phyloP scores from a whole-genome alignment of 73 alveolate species.

The Urostyla sp. region DNA sequence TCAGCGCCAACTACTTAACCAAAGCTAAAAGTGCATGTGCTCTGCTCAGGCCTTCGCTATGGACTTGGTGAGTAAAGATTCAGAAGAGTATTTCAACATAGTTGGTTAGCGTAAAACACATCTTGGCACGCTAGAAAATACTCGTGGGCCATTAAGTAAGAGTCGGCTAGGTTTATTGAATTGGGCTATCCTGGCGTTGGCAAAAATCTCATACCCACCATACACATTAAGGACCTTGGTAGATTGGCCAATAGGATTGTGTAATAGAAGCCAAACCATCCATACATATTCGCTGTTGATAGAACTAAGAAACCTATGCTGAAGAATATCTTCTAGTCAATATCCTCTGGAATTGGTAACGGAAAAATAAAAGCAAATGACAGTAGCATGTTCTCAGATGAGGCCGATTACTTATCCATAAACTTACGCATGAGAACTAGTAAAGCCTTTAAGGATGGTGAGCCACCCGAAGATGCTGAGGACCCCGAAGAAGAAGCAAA shows the following conservation, averaged over 20 bases:
- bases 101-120: slow-evolving; percentile 86
- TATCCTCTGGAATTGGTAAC: slow-evolving; percentile 95
- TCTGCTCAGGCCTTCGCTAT: slow-evolving; percentile 94
- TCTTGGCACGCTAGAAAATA: slow-evolving; percentile 13
- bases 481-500: slow-evolving; percentile 75
- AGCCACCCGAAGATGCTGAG: slow-evolving; percentile 85
- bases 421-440: slow-evolving; percentile 74
- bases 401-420: slow-evolving; percentile 65
- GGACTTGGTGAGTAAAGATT: slow-evolving; percentile 92
- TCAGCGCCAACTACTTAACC: slow-evolving; percentile 86
- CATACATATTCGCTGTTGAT: slow-evolving; percentile 96
- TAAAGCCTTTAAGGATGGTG: slow-evolving; percentile 81
- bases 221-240: slow-evolving; percentile 93
- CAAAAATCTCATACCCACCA: slow-evolving; percentile 91
- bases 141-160: too few species aligned
- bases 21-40: slow-evolving; percentile 89
- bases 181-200: slow-evolving; percentile 70
- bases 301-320: slow-evolving; percentile 90
- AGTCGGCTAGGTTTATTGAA: neutral
- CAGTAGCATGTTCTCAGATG: neutral
- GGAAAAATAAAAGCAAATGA: slow-evolving; percentile 69
- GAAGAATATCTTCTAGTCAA: slow-evolving; percentile 89
- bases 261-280: slow-evolving; percentile 85
- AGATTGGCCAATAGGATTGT: slow-evolving; percentile 86
- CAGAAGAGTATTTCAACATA: slow-evolving; percentile 66